Percentiles rank a stretch among this genome's conserved stretches.
Conservation (phyloP, 345 rosid genomes). For the Brassica rapa region DNA sequence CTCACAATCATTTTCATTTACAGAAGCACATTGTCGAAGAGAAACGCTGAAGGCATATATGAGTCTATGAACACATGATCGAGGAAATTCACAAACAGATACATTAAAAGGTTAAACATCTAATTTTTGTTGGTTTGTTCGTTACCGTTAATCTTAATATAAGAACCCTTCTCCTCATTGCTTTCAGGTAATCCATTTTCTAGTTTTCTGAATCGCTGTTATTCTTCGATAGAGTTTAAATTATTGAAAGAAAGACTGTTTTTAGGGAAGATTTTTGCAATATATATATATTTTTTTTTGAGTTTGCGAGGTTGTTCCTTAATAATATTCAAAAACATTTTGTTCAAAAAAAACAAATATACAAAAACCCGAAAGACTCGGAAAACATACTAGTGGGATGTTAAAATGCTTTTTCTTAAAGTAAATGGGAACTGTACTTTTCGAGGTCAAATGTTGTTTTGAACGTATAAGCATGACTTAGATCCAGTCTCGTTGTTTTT, state of each 20-base stretch:
- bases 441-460: neutral
- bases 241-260: neutral
- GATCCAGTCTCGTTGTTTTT: conserved; percentile 18
- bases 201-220: neutral
- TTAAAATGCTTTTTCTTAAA: neutral
- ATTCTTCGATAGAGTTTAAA: neutral
- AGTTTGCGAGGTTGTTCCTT: neutral
- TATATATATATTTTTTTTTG: neutral
- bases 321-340: too few species aligned
- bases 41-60: neutral
- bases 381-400: conserved; percentile 1
- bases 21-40: neutral
- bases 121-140: neutral
- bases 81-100: neutral
- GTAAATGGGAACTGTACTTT: neutral
- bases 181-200: neutral
- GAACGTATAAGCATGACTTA: neutral
- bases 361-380: neutral
- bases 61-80: neutral
- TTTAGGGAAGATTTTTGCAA: neutral
- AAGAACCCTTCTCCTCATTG: neutral
- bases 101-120: neutral
- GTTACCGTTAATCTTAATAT: neutral
- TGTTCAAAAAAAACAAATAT: neutral
- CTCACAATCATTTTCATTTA: neutral